phyloP scores from a whole-genome alignment of 352 stramenopile genomes.

The Phytophthora niederhauseri region DNA sequence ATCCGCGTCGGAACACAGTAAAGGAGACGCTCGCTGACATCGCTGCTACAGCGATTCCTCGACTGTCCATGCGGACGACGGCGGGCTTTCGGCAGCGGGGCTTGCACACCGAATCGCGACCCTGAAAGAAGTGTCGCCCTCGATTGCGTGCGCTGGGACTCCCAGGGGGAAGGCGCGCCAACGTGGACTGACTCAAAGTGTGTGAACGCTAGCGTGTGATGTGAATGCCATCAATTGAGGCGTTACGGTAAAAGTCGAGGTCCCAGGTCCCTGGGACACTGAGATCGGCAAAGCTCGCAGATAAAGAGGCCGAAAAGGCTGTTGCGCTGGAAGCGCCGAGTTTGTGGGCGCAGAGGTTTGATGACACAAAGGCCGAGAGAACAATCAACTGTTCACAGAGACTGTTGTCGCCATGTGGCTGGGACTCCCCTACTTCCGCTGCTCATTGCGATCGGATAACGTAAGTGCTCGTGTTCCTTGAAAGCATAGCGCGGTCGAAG shows the following conservation, averaged over 20 bases:
- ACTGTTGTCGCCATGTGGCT: constrained; percentile 14
- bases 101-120: constrained; percentile 19
- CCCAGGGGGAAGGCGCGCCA: background rate
- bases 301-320: constrained; percentile 16
- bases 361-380: background rate
- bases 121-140: background rate
- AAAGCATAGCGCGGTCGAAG: constrained; percentile 6
- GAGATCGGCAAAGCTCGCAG: background rate
- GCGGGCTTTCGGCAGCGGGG: background rate
- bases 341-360: constrained; percentile 18
- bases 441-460: constrained; percentile 22
- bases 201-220: background rate
- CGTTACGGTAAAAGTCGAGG: background rate
- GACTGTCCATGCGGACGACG: constrained; percentile 2
- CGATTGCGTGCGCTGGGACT: background rate
- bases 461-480: background rate
- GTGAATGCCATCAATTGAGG: background rate
- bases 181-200: background rate
- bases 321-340: constrained; percentile 23
- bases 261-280: background rate
- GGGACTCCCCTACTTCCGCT: constrained; percentile 20
- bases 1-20: background rate
- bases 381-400: constrained; percentile 34
- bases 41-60: constrained; percentile 1
- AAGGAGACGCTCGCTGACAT: constrained; percentile 6